Base-by-base conservation (phyloP, 1,139 yeast genomes). In the Sugiyamaella castrensis region DNA sequence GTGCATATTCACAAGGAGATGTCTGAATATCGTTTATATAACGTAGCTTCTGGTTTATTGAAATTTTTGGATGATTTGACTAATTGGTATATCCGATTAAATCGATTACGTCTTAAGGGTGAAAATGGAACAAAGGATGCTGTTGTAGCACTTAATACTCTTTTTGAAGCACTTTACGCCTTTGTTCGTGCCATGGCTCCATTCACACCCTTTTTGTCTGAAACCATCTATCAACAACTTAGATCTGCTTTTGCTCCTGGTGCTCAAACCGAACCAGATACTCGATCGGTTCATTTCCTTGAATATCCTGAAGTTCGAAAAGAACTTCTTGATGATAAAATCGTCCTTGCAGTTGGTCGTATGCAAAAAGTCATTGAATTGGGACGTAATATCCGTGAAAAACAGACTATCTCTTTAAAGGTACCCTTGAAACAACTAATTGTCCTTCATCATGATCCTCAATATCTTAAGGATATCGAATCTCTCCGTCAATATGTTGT, bases 71-170 rank as follows among this genome's bases (percentile, higher is more conserved):
- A 92, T 64, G 89, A 87, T 65, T 80, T 94, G 71, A 94, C 99
- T 58, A 94, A 94, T 75, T 92, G 98, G 98, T 94, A 94, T 76
- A 94, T 94, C 68, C 84, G 99, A 71, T 86, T 94, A 72, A 92
- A 94, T 76, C 91, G 99, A 76, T 82, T 91, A 74, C 92, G 99
- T 76, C 79, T 94, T 64, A 94, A 94, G 84, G 98, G 98, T 66
- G 89, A 84, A 64, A 84, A 79, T 51, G 96, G 95, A 55, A 71
- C 79, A 47, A 84, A 82, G 46, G 98, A 94, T 66, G 85, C 97
- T 61, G 71, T 81, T 59, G 79, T 79, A 65, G 96, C 96, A 45
- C 80, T 94, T 66, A 92, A 92, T 72, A 87, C 97, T 16, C 76
- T 94, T 68, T 82, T 88, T 52, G 96, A 88, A 69, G 96, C 95